phyloP scores from a whole-genome alignment of 140 eudicot genomes.

The Flaveria floridana region DNA sequence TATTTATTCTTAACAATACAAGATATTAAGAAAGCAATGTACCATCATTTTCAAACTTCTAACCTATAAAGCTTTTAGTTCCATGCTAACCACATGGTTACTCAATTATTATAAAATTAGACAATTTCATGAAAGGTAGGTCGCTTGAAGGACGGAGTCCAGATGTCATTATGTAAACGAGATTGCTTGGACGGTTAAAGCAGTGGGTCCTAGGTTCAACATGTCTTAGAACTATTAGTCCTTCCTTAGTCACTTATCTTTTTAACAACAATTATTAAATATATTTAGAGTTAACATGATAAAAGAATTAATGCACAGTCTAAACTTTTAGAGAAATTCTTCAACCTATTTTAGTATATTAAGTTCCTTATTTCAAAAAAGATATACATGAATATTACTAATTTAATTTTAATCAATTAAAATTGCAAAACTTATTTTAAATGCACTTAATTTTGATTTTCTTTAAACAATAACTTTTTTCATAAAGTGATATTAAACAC shows the following conservation, averaged over 20 bases:
- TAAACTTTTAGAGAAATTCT: no score
- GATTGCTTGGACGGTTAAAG: conserved; percentile 6
- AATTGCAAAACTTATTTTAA: no score
- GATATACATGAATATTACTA: neutral
- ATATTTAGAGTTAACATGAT: no score
- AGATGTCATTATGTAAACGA: neutral
- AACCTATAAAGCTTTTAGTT: neutral
- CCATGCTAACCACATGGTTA: conserved; percentile 4
- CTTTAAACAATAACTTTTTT: no score
- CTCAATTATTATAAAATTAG: neutral
- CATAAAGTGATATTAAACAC: no score
- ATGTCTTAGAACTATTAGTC: neutral
- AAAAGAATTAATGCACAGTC: no score
- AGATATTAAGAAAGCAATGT: neutral
- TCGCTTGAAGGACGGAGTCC: conserved; percentile 4
- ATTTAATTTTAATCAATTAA: no score
- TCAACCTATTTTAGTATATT: neutral
- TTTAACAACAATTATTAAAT: neutral
- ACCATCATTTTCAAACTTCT: neutral
- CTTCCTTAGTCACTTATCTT: neutral
- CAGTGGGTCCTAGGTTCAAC: conserved; percentile 5
- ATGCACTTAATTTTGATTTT: no score
- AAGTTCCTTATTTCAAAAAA: neutral
- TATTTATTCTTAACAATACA: neutral
- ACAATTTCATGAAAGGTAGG: conserved; percentile 20